Conservation (phyloP, 441 rosid genomes). For the Jatropha multifida region DNA sequence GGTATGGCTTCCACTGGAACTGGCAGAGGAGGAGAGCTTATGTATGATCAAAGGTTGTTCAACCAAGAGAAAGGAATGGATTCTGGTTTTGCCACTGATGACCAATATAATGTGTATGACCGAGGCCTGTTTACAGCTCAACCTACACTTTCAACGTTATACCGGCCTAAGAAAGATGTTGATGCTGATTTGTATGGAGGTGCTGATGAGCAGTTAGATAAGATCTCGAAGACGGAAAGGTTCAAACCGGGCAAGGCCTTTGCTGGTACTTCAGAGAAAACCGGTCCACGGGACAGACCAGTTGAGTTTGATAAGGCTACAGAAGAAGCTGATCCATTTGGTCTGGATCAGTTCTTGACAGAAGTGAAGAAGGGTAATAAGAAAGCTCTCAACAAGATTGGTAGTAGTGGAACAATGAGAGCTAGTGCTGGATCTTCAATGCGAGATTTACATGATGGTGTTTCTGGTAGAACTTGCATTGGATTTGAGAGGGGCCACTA, state of each 20-base stretch:
- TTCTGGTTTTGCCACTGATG: slow-evolving; percentile 92
- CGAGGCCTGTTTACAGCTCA: slow-evolving; percentile 87
- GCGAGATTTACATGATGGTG: slow-evolving; percentile 72
- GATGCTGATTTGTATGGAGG: slow-evolving; percentile 87
- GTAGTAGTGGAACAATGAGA: slow-evolving; percentile 83
- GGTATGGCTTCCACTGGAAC: slow-evolving; percentile 73
- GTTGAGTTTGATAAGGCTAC: slow-evolving; percentile 87
- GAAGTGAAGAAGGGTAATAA: slow-evolving; percentile 88
- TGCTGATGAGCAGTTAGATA: slow-evolving; percentile 84
- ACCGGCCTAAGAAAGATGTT: slow-evolving; percentile 74
- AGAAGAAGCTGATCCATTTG: slow-evolving; percentile 91
- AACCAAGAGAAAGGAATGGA: slow-evolving; percentile 97
- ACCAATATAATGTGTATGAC: slow-evolving; percentile 85
- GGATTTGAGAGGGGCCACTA: slow-evolving; percentile 75
- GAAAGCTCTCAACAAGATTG: slow-evolving; percentile 75
- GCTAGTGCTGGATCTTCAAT: slow-evolving; percentile 83
- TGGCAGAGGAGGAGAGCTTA: slow-evolving; percentile 68
- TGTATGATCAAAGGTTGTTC: slow-evolving; percentile 71
- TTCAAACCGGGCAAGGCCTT: slow-evolving; percentile 89
- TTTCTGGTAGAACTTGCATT: slow-evolving; percentile 77
- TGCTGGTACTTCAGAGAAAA: slow-evolving; percentile 74
- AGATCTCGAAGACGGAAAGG: slow-evolving; percentile 78
- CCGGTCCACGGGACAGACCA: slow-evolving; percentile 75
- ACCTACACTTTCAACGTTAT: slow-evolving; percentile 81
- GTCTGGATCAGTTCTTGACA: slow-evolving; percentile 73